Evolutionary conservation across 495 filamentous ascomycete genomes (phyloP), one percentile per base, ranked within the genome.

Genomic region (Venustampulla echinocandica): DNA sequence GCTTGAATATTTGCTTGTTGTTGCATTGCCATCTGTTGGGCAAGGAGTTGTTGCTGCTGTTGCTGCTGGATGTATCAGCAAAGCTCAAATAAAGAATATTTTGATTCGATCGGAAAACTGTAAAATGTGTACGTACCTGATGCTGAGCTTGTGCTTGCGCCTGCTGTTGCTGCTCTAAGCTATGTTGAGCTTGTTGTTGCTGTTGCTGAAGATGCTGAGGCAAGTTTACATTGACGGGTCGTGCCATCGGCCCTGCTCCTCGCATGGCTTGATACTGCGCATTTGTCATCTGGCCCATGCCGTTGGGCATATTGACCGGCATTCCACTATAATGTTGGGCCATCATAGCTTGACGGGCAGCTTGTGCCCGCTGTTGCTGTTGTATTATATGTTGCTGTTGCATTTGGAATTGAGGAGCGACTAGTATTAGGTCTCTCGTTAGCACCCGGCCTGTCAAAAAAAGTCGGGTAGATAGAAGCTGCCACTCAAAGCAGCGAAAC

Each of bases 221-320:
- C 36, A 72, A 48, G 44, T 60, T 59, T 38, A 67, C 47, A 45
- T 60, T 59, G 39, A 67, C 47, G 59, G 66, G 47, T 52, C 64
- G 30, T 32, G 44, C 52, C 40, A 50, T 55, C 4, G 53, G 47
- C 6, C 42, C 50, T 4, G 4, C 20, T 40, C 53, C 64, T 45
- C 74, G 69, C 68, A 83, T 75, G 19, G 75, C 71, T 35, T 69
- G 66, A 51, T 76, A 66, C 46, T 82, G 77, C 21, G 70, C 70
- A 20, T 69, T 64, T 47, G 54, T 80, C 43, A 83, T 63, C 20
- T 65, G 66, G 14, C 75, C 77, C 20, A 79, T 75, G 13, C 75
- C 77, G 57, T 84, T 79, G 17, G 75, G 75, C 54, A 82, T 64
- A 22, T 65, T 69, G n/a, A 71, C 65, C 1, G 69, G 66, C 44